Percentiles rank a stretch among this genome's conserved stretches.
Evolutionary conservation across 192 early-diverging fungal species (phyloP).

Genomic region (Entophlyctis helioformis): DNA sequence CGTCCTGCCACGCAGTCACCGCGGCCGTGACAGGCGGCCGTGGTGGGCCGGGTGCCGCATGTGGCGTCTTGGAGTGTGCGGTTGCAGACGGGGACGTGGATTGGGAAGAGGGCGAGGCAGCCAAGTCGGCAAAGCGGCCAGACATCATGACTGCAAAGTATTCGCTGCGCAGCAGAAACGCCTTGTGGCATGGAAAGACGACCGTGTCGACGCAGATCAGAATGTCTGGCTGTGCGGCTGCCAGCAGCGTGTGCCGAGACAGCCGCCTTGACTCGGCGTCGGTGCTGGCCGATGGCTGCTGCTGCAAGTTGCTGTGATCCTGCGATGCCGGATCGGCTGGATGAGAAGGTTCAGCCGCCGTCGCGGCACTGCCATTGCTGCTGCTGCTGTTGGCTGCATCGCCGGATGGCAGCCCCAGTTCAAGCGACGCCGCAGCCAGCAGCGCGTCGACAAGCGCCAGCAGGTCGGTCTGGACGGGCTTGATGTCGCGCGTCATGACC

Average conservation of each 20-base stretch:
- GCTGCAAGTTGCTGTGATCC: too few relatives aligned
- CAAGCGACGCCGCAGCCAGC: neutral
- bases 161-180: constrained; percentile 23
- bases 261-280: too few relatives aligned
- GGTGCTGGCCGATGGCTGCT: neutral
- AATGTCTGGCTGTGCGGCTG: constrained; percentile 20
- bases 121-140: constrained; percentile 28
- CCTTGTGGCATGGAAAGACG: constrained; percentile 29
- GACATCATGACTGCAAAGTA: constrained; percentile 30
- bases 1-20: too few relatives aligned
- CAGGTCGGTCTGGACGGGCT: constrained; percentile 14
- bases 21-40: too few relatives aligned
- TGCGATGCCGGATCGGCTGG: too few relatives aligned
- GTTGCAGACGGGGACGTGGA: too few relatives aligned
- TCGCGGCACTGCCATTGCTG: neutral
- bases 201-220: constrained; percentile 13
- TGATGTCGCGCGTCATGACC: constrained; percentile 3
- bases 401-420: too few relatives aligned
- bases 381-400: too few relatives aligned
- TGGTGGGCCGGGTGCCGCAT: too few relatives aligned
- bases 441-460: constrained; percentile 1
- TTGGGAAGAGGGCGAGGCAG: too few relatives aligned
- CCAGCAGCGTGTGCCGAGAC: too few relatives aligned
- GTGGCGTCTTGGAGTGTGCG: too few relatives aligned
- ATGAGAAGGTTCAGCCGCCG: neutral